Evolutionary conservation across 768 basidiomycete genomes (phyloP).

Genomic region (Termitomyces sp.): DNA sequence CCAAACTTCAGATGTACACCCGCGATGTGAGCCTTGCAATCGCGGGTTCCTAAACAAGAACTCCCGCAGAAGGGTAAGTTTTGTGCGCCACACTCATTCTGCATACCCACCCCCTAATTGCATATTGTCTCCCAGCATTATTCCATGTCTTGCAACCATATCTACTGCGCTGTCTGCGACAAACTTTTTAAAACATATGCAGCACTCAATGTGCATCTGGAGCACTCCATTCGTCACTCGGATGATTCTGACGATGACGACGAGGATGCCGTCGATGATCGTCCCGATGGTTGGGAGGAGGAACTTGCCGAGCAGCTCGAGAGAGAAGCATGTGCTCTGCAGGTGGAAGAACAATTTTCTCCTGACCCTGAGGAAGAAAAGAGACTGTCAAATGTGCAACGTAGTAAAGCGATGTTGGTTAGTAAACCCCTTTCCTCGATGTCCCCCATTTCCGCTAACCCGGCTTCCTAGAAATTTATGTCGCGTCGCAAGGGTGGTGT

Average conservation of each 20-base stretch:
- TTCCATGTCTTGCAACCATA: conserved; percentile 1
- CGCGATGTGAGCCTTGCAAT: conserved; percentile 4
- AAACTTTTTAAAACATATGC: conserved; percentile 2
- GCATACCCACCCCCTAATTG: neutral
- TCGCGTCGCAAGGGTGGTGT: conserved; percentile 2
- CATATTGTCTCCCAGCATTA: conserved; percentile 1
- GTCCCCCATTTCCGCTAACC: neutral
- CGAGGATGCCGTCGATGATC: neutral
- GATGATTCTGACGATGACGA: conserved; percentile 7
- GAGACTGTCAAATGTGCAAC: conserved; percentile 1
- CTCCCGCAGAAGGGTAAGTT: conserved; percentile 4
- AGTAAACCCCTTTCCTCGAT: neutral
- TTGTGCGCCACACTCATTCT: neutral
- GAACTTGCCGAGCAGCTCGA: conserved; percentile 5
- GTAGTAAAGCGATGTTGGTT: conserved; percentile 8
- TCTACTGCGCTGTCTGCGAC: conserved; percentile 8
- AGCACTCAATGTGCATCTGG: conserved; percentile 4
- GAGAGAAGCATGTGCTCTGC: conserved; percentile 1
- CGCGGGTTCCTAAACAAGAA: conserved; percentile 7
- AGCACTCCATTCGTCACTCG: conserved; percentile 7
- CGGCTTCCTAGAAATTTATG: neutral
- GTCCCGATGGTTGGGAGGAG: conserved; percentile 11
- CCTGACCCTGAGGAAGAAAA: neutral
- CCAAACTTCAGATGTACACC: neutral
- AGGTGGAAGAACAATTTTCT: neutral